Base-by-base conservation (phyloP, 2,329 filamentous ascomycete species). In the Lasiodiplodia hormozganensis region DNA sequence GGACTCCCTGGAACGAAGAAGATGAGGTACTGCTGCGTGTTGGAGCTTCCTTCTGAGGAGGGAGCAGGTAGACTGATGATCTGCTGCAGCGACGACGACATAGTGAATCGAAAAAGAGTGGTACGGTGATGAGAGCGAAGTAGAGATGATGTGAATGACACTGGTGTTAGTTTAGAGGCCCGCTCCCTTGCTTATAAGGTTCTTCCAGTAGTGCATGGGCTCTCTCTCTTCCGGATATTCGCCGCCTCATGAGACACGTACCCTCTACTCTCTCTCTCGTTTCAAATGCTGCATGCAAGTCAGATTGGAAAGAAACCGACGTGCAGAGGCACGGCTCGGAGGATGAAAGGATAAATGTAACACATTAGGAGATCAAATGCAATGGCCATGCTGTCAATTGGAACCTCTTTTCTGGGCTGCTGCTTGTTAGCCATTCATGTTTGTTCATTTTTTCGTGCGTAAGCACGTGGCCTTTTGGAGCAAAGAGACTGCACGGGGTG, bases 1-100 rank as follows among this genome's bases (percentile, higher is more conserved):
- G 92, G 92, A 71, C 95, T 95, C 18, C 92, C 92, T 34, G 90
- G 87, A 36, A 94, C 84, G 78, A 92, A 90, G 81, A 89, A 93
- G 72, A 94, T 80, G 58, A 94, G 85, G 69, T 82, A 79, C 25
- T 54, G 14, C 23, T 40, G 56, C 18, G 16, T 18, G 18, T 11
- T 7, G n/a, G 43, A 47, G 43, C 43, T 11, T 11, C 43, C 43
- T 21, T 18, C 43, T 3, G 43, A 21, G n/a, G 43, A 11, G n/a
- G n/a, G n/a, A 21, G 43, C 43, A 21, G 43, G 43, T 21, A 47
- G 43, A 47, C 21, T 18, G n/a, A 47, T 21, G 18, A 11, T n/a
- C 43, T 47, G 43, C 7, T 47, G 43, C 7, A 47, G 43, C 10
- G 8, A n/a, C 0, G 43, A 47, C 2, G 43, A 8, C 43, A 47